Conservation (phyloP, 139 green algal species). For the Monoraphidium neglectum region DNA sequence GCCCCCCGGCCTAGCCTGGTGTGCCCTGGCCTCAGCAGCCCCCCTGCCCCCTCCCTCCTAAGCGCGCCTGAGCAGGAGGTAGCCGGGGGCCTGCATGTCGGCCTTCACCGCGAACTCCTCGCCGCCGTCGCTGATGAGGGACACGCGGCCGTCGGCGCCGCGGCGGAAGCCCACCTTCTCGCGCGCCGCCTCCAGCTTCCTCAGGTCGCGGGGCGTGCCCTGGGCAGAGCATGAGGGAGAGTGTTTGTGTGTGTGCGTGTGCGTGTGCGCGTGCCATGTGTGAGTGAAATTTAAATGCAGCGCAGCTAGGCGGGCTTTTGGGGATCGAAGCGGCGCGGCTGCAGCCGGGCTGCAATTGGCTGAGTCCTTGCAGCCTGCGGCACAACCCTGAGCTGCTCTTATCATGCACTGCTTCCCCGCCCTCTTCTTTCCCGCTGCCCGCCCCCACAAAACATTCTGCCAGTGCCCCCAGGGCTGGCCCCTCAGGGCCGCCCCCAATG, state of each 20-base stretch:
- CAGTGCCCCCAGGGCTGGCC: not conserved
- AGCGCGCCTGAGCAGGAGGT: conserved; percentile 29
- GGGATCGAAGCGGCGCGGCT: not conserved
- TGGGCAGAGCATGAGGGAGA: not conserved
- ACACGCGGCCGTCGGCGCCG: conserved; percentile 13
- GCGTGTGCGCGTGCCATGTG: too few species aligned
- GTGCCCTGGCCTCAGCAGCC: not conserved
- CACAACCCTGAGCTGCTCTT: not conserved
- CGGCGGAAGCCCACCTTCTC: conserved; percentile 21
- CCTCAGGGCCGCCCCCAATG: not conserved
- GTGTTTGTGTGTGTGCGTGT: too few species aligned
- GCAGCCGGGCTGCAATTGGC: not conserved
- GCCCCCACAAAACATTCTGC: too few species aligned
- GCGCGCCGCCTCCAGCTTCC: conserved; percentile 20
- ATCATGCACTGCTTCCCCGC: too few species aligned
- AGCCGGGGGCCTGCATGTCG: conserved; percentile 25
- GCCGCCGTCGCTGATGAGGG: conserved; percentile 16
- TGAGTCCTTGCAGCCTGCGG: not conserved
- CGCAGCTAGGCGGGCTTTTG: not conserved
- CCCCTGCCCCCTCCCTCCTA: not conserved
- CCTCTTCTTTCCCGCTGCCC: too few species aligned
- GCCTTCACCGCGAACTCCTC: conserved; percentile 27
- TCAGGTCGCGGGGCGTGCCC: conserved; percentile 5
- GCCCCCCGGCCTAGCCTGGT: too few species aligned
- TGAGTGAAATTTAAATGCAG: not conserved